phyloP scores from a whole-genome alignment of 306 rosid species.

The Vigna mungo region DNA sequence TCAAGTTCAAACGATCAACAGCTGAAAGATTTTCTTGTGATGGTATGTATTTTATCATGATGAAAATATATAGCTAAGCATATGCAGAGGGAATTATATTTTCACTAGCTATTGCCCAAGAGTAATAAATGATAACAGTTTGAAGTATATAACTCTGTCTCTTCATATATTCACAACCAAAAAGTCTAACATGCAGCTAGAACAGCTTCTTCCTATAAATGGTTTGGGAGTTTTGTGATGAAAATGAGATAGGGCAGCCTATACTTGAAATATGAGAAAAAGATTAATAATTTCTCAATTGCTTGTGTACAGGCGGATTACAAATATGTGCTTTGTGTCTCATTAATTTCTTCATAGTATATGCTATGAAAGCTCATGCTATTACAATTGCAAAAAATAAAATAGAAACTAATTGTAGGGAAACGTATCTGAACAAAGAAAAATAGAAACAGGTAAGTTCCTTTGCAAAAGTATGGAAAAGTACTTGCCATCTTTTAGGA shows the following conservation, averaged over 20 bases:
- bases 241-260: constrained; percentile 20
- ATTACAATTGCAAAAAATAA: neutral
- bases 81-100: neutral
- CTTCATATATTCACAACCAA: neutral
- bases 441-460: neutral
- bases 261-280: neutral
- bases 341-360: neutral
- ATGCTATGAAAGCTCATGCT: neutral
- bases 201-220: neutral
- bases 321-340: neutral
- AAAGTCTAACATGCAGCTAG: neutral
- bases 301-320: neutral
- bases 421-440: neutral
- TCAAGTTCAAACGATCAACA: constrained; percentile 64
- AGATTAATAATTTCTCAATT: neutral
- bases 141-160: neutral
- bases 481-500: neutral
- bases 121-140: neutral
- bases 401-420: neutral
- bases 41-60: constrained; percentile 58
- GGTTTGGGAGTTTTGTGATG: neutral
- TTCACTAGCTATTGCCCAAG: neutral
- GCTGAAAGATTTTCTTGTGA: constrained; percentile 75
- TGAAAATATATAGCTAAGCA: constrained; percentile 12
- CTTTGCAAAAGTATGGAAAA: neutral